Conservation (phyloP, 2,329 filamentous ascomycete species). For the Cladophialophora chaetospira region DNA sequence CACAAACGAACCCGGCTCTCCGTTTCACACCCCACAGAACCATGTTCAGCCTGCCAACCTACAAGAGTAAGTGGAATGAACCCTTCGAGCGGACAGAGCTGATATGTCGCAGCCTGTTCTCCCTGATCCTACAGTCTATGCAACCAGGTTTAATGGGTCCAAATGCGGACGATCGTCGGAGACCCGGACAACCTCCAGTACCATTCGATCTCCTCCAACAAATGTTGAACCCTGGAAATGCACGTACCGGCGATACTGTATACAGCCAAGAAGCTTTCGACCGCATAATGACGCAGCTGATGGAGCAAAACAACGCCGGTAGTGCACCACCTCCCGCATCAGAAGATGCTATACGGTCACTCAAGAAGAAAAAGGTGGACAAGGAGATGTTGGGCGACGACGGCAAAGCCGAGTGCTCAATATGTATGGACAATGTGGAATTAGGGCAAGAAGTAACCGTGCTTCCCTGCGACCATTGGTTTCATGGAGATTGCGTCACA, state of each 20-base stretch:
- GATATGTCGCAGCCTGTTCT: constrained; percentile 24
- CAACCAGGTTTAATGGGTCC: constrained; percentile 11
- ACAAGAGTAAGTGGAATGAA: constrained; percentile 26
- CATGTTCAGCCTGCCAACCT: constrained; percentile 19
- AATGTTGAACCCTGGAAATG: constrained; percentile 43
- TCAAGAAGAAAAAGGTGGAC: constrained; percentile 72
- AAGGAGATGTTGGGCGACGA: constrained; percentile 69
- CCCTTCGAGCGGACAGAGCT: neutral
- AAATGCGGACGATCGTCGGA: constrained; percentile 3
- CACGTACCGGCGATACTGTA: constrained; percentile 72
- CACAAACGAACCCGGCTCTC: neutral
- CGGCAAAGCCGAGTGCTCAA: constrained; percentile 78
- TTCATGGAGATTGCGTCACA: constrained; percentile 78
- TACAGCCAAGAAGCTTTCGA: constrained; percentile 91
- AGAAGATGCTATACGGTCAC: constrained; percentile 68
- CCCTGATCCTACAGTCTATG: constrained; percentile 30
- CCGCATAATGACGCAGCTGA: constrained; percentile 80
- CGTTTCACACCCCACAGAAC: neutral
- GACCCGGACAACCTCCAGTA: constrained; percentile 25
- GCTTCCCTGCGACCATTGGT: constrained; percentile 91
- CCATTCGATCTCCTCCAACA: constrained; percentile 51
- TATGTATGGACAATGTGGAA: constrained; percentile 86
- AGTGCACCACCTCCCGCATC: constrained; percentile 82
- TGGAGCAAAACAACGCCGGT: constrained; percentile 73
- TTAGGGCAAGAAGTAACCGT: constrained; percentile 72